phyloP scores from a whole-genome alignment of 2,329 filamentous ascomycete species.

The Aureobasidium pullulans region DNA sequence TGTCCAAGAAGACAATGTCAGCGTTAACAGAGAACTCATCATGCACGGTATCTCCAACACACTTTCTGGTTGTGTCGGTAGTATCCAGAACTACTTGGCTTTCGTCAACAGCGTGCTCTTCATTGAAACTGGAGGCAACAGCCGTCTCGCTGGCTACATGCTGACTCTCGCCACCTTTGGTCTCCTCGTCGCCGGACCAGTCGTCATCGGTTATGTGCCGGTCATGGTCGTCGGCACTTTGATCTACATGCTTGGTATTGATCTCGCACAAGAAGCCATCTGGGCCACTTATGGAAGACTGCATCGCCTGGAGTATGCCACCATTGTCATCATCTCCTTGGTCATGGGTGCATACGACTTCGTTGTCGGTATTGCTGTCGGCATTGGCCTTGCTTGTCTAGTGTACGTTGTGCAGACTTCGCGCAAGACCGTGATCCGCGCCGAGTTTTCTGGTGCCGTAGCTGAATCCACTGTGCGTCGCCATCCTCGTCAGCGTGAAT shows the following conservation, averaged over 20 bases:
- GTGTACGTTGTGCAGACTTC: constrained; percentile 90
- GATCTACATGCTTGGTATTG: constrained; percentile 92
- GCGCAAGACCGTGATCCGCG: constrained; percentile 77
- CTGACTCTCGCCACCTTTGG: constrained; percentile 72
- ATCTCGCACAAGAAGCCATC: constrained; percentile 80
- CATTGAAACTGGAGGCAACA: constrained; percentile 84
- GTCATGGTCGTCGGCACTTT: constrained; percentile 94
- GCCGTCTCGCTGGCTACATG: constrained; percentile 75
- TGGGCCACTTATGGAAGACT: constrained; percentile 84
- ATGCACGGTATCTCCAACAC: constrained; percentile 92
- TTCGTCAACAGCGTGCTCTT: constrained; percentile 98
- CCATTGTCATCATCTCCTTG: constrained; percentile 78
- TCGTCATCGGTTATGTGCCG: constrained; percentile 86
- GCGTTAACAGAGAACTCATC: constrained; percentile 84
- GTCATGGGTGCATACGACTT: constrained; percentile 98
- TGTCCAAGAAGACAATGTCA: constrained; percentile 83
- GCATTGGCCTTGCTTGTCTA: constrained; percentile 84
- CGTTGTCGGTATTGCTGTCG: constrained; percentile 85
- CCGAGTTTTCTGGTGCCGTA: constrained; percentile 81
- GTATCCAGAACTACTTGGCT: constrained; percentile 92
- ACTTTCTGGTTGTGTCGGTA: constrained; percentile 75
- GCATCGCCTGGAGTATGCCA: constrained; percentile 79
- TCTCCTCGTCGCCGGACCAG: constrained; percentile 77
- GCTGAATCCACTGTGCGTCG: constrained; percentile 88
- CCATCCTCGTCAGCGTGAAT: constrained; percentile 81